Conservation (phyloP, 371 early-diverging fungal species). For the Lichtheimia ramosa region DNA sequence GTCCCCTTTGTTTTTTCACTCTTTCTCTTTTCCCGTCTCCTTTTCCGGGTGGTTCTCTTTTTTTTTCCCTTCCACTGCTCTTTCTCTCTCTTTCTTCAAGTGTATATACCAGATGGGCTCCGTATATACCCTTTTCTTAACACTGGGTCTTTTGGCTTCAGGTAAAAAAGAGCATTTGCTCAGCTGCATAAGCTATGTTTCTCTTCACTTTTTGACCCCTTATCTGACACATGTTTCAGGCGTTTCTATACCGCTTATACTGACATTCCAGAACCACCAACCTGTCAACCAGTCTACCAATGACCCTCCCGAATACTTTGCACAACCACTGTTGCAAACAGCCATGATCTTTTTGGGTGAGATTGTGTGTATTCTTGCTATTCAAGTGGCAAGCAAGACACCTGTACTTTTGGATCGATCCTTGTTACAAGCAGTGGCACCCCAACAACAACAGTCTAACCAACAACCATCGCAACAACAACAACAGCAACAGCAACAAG, state of each 20-base stretch:
- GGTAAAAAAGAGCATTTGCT: slow-evolving; percentile 8
- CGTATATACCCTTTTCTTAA: slow-evolving; percentile 23
- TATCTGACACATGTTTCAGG: slow-evolving; percentile 22
- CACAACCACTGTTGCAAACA: slow-evolving; percentile 44
- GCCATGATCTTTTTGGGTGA: slow-evolving; percentile 51
- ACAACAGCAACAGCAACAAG: slow-evolving; percentile 4
- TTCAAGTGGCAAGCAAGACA: slow-evolving; percentile 36
- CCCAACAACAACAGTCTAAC: slow-evolving; percentile 16
- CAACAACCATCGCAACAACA: slow-evolving; percentile 2
- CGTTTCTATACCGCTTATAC: slow-evolving; percentile 42
- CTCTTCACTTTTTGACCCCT: not conserved
- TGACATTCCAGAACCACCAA: slow-evolving; percentile 44
- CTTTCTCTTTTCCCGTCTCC: not conserved
- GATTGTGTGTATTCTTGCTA: slow-evolving; percentile 40
- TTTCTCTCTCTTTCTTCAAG: not conserved
- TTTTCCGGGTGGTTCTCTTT: slow-evolving; percentile 2
- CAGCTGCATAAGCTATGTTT: too few species aligned
- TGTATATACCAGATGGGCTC: slow-evolving; percentile 12
- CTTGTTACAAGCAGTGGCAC: slow-evolving; percentile 35
- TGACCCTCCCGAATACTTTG: slow-evolving; percentile 23
- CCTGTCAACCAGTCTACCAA: slow-evolving; percentile 21
- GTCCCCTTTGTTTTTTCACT: not conserved
- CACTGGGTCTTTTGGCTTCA: slow-evolving; percentile 21
- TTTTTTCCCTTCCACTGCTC: slow-evolving; percentile 7
- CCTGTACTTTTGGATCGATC: slow-evolving; percentile 33